phyloP scores from a whole-genome alignment of 257 asterid genomes.

The Thymus quinquecostatus region DNA sequence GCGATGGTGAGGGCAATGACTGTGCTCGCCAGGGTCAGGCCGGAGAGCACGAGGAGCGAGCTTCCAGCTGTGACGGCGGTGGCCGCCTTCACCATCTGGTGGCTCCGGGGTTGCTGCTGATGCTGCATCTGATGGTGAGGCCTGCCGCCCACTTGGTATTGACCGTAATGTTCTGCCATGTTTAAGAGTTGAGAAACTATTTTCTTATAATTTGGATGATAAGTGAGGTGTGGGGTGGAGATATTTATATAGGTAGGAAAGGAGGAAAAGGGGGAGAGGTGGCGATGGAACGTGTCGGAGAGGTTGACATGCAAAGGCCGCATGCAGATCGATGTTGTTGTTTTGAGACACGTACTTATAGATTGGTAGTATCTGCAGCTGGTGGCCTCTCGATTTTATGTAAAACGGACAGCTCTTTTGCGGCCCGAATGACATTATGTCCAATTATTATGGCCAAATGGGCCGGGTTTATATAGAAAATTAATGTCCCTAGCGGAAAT shows the following conservation, averaged over 20 bases:
- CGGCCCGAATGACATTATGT: too few species aligned
- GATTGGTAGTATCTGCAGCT: conserved; percentile 11
- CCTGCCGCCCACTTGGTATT: conserved; percentile 18
- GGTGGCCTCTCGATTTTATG: background rate
- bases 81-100: conserved; percentile 61
- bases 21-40: conserved; percentile 62
- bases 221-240: background rate
- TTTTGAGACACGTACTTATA: conserved; percentile 63
- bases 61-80: conserved; percentile 79
- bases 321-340: conserved; percentile 39
- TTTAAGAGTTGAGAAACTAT: background rate
- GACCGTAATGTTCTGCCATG: conserved; percentile 46
- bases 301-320: conserved; percentile 56
- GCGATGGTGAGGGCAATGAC: conserved; percentile 69
- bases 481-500: too few species aligned
- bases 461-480: too few species aligned
- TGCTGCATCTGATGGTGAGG: conserved; percentile 17
- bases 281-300: conserved; percentile 39
- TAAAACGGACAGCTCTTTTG: too few species aligned
- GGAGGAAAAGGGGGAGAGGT: background rate
- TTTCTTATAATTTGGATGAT: background rate
- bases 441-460: too few species aligned
- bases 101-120: conserved; percentile 42
- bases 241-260: conserved; percentile 11
- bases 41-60: conserved; percentile 64